A percentile compares a stretch with the other conserved stretches of the same genome.
Evolutionary conservation across 345 rosid genomes (phyloP).

Genomic region (Lepidium africanum): DNA sequence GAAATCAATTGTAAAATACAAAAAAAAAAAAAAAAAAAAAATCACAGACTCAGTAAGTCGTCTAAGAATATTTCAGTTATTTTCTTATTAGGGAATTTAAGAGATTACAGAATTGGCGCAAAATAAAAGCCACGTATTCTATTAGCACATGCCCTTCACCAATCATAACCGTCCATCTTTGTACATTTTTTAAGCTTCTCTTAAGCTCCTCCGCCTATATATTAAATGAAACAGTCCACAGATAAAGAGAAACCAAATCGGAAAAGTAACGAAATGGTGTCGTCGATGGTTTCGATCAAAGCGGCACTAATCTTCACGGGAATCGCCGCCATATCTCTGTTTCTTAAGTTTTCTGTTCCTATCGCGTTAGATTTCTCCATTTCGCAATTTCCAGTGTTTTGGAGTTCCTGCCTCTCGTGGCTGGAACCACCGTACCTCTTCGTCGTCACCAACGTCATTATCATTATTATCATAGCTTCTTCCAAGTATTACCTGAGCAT

Average conservation of each 20-base stretch:
- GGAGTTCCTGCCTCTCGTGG: slow-evolving; percentile 43
- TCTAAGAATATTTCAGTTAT: not conserved
- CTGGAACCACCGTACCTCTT: slow-evolving; percentile 54
- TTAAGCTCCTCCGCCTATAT: slow-evolving; percentile 21
- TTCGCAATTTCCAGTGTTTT: slow-evolving; percentile 29
- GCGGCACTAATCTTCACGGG: slow-evolving; percentile 33
- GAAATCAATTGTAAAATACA: not conserved
- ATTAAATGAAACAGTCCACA: not conserved
- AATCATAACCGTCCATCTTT: not conserved
- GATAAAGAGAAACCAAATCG: not conserved
- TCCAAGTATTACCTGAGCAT: slow-evolving; percentile 29
- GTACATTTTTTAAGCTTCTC: not conserved
- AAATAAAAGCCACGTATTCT: not conserved
- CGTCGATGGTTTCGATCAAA: slow-evolving; percentile 25
- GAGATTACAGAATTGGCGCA: not conserved
- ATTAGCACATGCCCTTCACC: not conserved
- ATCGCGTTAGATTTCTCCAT: slow-evolving; percentile 26
- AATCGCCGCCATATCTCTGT: slow-evolving; percentile 26
- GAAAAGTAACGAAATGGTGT: slow-evolving; percentile 21
- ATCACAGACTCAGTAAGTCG: not conserved
- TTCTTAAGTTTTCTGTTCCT: slow-evolving; percentile 32
- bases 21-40: not conserved
- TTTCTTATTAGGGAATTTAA: not conserved
- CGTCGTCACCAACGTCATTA: slow-evolving; percentile 42
- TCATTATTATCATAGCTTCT: slow-evolving; percentile 46